Conservation (phyloP, 140 eudicot genomes). For the Stevia rebaudiana region DNA sequence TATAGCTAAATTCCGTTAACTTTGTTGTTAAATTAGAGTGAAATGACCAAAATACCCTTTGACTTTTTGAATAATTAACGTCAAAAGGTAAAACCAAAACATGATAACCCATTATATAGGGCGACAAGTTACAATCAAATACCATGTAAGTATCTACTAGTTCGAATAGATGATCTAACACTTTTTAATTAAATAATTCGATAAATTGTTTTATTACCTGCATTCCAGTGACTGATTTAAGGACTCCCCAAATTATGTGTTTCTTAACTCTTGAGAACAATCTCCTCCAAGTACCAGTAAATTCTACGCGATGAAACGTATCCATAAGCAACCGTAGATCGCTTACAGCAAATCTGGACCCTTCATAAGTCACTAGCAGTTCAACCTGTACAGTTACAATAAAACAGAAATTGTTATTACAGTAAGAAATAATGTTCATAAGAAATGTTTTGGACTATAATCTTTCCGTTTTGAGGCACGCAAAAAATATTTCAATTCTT, state of each 20-base stretch:
- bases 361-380: conserved; percentile 85
- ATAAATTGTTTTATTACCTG: conserved; percentile 43
- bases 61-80: too few relatives aligned
- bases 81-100: too few relatives aligned
- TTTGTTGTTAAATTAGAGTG: too few relatives aligned
- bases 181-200: neutral
- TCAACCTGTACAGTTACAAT: conserved; percentile 57
- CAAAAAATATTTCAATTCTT: neutral
- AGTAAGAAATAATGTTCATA: neutral
- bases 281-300: conserved; percentile 94
- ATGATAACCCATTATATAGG: too few relatives aligned
- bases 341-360: conserved; percentile 83
- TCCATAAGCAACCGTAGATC: conserved; percentile 93
- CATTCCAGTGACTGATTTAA: conserved; percentile 98
- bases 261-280: conserved; percentile 87
- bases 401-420: conserved; percentile 7
- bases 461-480: neutral
- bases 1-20: too few relatives aligned
- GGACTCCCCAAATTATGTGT: conserved; percentile 95
- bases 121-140: too few relatives aligned
- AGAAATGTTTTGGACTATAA: neutral
- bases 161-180: neutral
- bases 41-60: too few relatives aligned
- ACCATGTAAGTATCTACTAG: too few relatives aligned
- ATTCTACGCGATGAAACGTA: conserved; percentile 78